Evolutionary conservation across 495 filamentous ascomycete genomes (phyloP), one percentile per base, ranked within the genome.

Genomic region (Ascobolus immersus): DNA sequence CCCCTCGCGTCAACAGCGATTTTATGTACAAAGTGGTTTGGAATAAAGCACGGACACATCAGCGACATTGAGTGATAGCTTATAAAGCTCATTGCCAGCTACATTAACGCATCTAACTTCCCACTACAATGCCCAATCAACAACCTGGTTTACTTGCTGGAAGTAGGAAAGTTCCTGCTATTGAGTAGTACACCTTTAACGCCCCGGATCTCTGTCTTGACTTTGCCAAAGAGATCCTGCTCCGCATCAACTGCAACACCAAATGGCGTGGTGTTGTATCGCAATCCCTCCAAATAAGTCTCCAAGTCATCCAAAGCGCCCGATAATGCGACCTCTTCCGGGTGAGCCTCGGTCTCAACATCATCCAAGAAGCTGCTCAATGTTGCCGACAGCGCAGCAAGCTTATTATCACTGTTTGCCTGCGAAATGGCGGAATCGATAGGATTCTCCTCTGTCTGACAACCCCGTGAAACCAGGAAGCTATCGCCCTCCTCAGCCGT

Each of bases 141-240:
- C n/a, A n/a, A n/a, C n/a, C n/a, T n/a, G n/a, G n/a, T n/a, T n/a
- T n/a, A n/a, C n/a, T n/a, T n/a, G n/a, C n/a, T n/a, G n/a, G n/a
- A n/a, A n/a, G n/a, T n/a, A n/a, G 28, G 17, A 27, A 23, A 34
- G 15, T 34, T 34, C 32, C 12, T 34, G 15, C 81, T 70, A 58
- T 72, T 84, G 48, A 96, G 45, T 51, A 96, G 56, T 29, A 82
- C 73, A 12, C 86, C 84, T 60, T 96, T 96, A n/a, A 94, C 69
- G 40, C 78, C 66, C 32, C 80, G 59, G 39, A 96, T 91, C 48
- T 89, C 78, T 15, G 71, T 64, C 54, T 74, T 82, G 11, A 89
- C 65, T 47, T 60, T 66, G 18, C 66, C 62, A 38, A 90, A 72
- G 40, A 72, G 74, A 49, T 54, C 55, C 54, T 65, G 58, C 19